Evolutionary conservation across 495 filamentous ascomycete genomes (phyloP).

Genomic region (Mytilinidion resinicola): DNA sequence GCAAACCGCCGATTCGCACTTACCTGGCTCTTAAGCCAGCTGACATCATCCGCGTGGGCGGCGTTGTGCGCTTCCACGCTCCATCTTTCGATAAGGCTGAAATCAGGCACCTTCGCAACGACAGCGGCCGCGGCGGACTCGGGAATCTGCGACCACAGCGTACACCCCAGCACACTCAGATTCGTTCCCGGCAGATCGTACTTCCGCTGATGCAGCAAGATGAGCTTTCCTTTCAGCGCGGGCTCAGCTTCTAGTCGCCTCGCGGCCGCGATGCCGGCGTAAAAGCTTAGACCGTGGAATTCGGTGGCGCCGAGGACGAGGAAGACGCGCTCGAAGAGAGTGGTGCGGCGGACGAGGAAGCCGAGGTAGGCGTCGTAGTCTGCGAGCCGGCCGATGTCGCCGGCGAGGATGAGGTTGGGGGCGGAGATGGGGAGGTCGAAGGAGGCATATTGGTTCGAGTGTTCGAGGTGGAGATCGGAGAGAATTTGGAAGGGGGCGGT

Average conservation of each 20-base stretch:
- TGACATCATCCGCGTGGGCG: slow-evolving; percentile 44
- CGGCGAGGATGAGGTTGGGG: slow-evolving; percentile 49
- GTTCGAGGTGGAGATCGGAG: slow-evolving; percentile 55
- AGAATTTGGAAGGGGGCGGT: slow-evolving; percentile 43
- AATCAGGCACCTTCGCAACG: slow-evolving; percentile 42
- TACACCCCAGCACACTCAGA: slow-evolving; percentile 51
- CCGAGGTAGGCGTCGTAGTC: slow-evolving; percentile 48
- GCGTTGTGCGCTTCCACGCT: slow-evolving; percentile 43
- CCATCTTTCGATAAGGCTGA: slow-evolving; percentile 47
- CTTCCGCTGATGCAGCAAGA: slow-evolving; percentile 42
- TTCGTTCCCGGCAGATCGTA: slow-evolving; percentile 37
- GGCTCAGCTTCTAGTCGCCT: slow-evolving; percentile 42
- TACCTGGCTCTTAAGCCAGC: slow-evolving; percentile 43
- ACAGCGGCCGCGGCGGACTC: slow-evolving; percentile 37
- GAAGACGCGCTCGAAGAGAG: slow-evolving; percentile 44
- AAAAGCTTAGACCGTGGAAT: slow-evolving; percentile 45
- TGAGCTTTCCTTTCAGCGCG: slow-evolving; percentile 39
- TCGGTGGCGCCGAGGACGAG: slow-evolving; percentile 55
- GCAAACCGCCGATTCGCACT: not conserved
- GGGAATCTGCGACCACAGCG: slow-evolving; percentile 50
- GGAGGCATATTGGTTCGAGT: slow-evolving; percentile 45
- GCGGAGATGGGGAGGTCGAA: slow-evolving; percentile 45
- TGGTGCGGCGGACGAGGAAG: slow-evolving; percentile 45
- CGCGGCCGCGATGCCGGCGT: slow-evolving; percentile 40
- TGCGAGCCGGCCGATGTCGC: slow-evolving; percentile 51